Evolutionary conservation across 441 rosid species (phyloP).

Genomic region (Adansonia rubrostipa): DNA sequence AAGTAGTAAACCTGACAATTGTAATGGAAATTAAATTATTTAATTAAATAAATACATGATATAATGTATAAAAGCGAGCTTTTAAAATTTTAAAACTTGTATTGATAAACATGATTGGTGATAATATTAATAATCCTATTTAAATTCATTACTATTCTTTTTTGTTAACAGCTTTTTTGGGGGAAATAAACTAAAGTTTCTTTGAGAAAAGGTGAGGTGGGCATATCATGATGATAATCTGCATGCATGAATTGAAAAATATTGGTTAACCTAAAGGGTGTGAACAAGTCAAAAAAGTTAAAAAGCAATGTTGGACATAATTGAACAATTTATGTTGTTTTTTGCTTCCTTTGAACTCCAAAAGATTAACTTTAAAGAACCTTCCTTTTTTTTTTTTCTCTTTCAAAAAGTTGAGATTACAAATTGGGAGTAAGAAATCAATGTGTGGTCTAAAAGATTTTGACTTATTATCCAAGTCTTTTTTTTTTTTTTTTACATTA

Average conservation of each 20-base stretch:
- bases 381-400: background rate
- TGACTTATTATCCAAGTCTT: background rate
- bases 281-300: slow-evolving; percentile 13
- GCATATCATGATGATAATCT: background rate
- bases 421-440: background rate
- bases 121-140: no score
- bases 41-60: no score
- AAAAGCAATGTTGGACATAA: background rate
- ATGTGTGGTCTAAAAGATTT: background rate
- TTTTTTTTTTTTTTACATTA: background rate
- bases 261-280: background rate
- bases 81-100: no score
- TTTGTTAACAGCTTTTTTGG: background rate
- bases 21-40: no score
- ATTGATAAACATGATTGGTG: no score
- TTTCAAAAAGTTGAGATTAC: background rate
- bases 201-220: background rate
- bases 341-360: background rate
- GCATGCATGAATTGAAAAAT: background rate
- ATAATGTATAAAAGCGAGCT: no score
- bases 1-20: no score
- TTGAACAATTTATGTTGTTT: background rate
- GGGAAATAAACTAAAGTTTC: background rate
- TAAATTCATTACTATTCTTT: background rate
- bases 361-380: slow-evolving; percentile 5